These are phyloP conservation scores for Talaromyces sp. DNA, from an alignment of 2,329 filamentous ascomycete genomes.

Conservation along the genomic window DNA sequence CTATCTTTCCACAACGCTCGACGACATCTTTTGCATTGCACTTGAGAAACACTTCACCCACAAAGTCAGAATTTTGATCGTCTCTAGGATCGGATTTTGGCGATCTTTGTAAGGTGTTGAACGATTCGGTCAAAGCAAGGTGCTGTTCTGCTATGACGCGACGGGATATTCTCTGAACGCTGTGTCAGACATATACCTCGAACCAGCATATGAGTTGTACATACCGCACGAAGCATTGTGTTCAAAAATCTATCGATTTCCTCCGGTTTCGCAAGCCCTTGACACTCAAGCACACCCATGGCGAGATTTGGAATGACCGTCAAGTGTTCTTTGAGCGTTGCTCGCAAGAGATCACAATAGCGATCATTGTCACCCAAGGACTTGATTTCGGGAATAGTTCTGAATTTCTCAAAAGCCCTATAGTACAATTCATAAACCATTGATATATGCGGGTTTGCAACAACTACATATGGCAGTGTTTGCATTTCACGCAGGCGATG, in stretches of 20 bases:
- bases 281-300: constrained; percentile 90
- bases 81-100: constrained; percentile 67
- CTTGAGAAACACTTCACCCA: constrained; percentile 91
- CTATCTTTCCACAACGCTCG: constrained; percentile 72
- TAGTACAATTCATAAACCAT: constrained; percentile 97
- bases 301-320: constrained; percentile 91
- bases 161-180: constrained; percentile 74
- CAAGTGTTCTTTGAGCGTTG: constrained; percentile 80
- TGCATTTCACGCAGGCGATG: constrained; percentile 97
- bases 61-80: constrained; percentile 70
- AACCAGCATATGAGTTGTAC: neutral
- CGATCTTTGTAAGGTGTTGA: constrained; percentile 82
- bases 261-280: constrained; percentile 71
- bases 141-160: constrained; percentile 98
- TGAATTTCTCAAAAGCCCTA: constrained; percentile 87
- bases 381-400: constrained; percentile 77
- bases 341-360: constrained; percentile 75
- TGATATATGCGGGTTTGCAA: constrained; percentile 90
- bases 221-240: constrained; percentile 81
- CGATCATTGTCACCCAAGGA: constrained; percentile 83
- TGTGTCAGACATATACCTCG: constrained; percentile 15
- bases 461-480: constrained; percentile 88
- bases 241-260: constrained; percentile 95
- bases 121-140: constrained; percentile 89
- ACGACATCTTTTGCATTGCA: constrained; percentile 90